Evolutionary conservation across 2,329 filamentous ascomycete species (phyloP).

Genomic region (Cyphellophora europaea): DNA sequence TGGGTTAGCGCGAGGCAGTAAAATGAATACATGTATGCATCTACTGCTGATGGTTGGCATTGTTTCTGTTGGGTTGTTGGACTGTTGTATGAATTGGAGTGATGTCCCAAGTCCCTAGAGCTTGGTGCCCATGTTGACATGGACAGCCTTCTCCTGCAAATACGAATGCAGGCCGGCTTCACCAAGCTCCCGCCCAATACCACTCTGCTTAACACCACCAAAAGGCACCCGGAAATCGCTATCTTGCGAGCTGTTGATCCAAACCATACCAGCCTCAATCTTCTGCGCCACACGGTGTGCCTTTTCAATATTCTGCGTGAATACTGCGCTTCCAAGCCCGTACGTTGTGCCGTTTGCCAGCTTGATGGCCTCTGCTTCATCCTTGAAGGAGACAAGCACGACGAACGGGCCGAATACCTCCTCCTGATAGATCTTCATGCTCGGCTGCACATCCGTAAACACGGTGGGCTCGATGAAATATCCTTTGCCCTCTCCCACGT

Average conservation of each 20-base stretch:
- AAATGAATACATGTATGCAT: no score
- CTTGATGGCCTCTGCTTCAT: constrained; percentile 28
- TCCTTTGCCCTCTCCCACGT: constrained; percentile 25
- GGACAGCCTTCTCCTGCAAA: constrained; percentile 29
- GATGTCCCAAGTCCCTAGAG: no score
- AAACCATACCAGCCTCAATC: constrained; percentile 38
- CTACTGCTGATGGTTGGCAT: no score
- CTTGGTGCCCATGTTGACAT: constrained; percentile 30
- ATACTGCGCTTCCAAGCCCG: constrained; percentile 33
- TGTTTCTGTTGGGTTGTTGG: no score
- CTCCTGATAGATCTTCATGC: constrained; percentile 29
- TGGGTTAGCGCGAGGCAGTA: no score
- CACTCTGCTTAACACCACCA: constrained; percentile 37
- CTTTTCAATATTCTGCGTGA: constrained; percentile 31
- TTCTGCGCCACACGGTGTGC: constrained; percentile 32
- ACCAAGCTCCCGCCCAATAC: constrained; percentile 41
- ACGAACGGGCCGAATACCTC: constrained; percentile 37
- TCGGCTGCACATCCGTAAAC: constrained; percentile 25
- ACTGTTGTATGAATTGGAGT: no score
- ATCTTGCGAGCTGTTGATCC: constrained; percentile 36
- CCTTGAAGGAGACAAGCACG: constrained; percentile 29
- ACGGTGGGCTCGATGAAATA: constrained; percentile 32
- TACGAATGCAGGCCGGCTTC: constrained; percentile 33
- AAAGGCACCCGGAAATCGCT: constrained; percentile 32
- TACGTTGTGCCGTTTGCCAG: constrained; percentile 33